Evolutionary conservation across 2,329 filamentous ascomycete species (phyloP).

Genomic region (Thelonectria rubi): DNA sequence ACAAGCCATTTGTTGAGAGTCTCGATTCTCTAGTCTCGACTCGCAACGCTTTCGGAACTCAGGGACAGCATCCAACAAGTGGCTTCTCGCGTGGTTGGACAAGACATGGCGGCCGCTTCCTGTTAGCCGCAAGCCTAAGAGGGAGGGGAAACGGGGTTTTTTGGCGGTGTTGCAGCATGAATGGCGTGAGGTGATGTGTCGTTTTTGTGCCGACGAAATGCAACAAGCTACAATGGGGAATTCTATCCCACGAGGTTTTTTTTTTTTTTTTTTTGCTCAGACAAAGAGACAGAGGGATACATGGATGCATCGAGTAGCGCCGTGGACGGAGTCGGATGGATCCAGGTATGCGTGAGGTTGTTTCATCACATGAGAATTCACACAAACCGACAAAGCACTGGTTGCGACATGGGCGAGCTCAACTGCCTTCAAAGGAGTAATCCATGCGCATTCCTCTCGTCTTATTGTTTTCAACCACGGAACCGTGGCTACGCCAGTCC

Average conservation of each 20-base stretch:
- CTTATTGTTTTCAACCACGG: not conserved
- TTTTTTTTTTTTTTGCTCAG: not conserved
- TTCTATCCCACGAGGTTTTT: not conserved
- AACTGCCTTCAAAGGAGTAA: not conserved
- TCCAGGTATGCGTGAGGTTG: slow-evolving; percentile 8
- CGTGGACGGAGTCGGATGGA: slow-evolving; percentile 11
- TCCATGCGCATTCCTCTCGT: slow-evolving; percentile 6
- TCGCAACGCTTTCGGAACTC: not conserved
- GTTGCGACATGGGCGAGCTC: not conserved
- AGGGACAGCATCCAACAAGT: not conserved
- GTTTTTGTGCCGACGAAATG: slow-evolving; percentile 20
- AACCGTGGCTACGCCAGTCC: too few species aligned
- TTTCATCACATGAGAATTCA: slow-evolving; percentile 17
- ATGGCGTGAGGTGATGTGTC: slow-evolving; percentile 26
- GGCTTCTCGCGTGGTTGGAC: not conserved
- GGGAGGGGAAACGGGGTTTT: slow-evolving; percentile 1
- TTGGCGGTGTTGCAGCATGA: slow-evolving; percentile 15
- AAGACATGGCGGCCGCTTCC: not conserved
- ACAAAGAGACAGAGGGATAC: not conserved
- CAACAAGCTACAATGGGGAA: slow-evolving; percentile 27
- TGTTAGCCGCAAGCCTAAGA: slow-evolving; percentile 2
- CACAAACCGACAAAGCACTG: slow-evolving; percentile 1
- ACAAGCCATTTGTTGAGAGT: not conserved
- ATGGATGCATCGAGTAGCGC: slow-evolving; percentile 1
- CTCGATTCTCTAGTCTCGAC: too few species aligned